These are phyloP conservation scores for Rhodotorula sp. DNA, from an alignment of 1,284 basidiomycete genomes.

Conservation along the genomic window DNA sequence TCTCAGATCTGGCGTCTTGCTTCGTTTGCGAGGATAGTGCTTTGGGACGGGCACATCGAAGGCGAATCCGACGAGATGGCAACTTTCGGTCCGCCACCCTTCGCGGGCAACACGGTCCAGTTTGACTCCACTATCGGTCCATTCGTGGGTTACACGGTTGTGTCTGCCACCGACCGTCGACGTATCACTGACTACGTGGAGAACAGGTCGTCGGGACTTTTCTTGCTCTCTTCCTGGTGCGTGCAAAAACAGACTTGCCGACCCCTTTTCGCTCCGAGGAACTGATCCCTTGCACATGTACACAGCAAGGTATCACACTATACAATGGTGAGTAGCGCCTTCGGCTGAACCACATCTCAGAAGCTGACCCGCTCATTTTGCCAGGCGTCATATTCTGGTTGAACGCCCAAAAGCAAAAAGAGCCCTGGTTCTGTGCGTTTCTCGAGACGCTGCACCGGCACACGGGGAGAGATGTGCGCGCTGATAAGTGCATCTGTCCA, in stretches of 20 bases:
- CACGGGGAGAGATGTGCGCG: too few relatives aligned
- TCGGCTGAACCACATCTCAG: background rate
- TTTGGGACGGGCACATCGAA: too few relatives aligned
- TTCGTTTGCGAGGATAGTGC: too few relatives aligned
- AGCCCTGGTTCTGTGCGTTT: constrained; percentile 21
- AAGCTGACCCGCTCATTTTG: background rate
- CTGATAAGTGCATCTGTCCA: background rate
- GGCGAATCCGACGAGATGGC: background rate
- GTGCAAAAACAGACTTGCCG: background rate
- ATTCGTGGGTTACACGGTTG: background rate
- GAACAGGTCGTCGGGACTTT: constrained; percentile 20
- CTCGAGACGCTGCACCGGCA: background rate
- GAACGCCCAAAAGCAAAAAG: constrained; percentile 1
- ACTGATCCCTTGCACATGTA: background rate
- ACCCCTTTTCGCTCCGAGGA: too few relatives aligned
- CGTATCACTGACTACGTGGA: background rate
- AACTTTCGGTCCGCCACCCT: background rate
- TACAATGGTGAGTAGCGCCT: background rate
- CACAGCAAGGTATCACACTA: constrained; percentile 24
- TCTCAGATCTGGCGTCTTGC: too few relatives aligned
- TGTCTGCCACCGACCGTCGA: too few relatives aligned
- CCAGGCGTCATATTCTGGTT: constrained; percentile 13
- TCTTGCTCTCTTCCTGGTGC: constrained; percentile 15
- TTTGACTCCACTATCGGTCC: constrained; percentile 5
- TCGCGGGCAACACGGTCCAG: too few relatives aligned